Conservation (phyloP, 2,329 filamentous ascomycete species). For the Hymenoscyphus albidus region DNA sequence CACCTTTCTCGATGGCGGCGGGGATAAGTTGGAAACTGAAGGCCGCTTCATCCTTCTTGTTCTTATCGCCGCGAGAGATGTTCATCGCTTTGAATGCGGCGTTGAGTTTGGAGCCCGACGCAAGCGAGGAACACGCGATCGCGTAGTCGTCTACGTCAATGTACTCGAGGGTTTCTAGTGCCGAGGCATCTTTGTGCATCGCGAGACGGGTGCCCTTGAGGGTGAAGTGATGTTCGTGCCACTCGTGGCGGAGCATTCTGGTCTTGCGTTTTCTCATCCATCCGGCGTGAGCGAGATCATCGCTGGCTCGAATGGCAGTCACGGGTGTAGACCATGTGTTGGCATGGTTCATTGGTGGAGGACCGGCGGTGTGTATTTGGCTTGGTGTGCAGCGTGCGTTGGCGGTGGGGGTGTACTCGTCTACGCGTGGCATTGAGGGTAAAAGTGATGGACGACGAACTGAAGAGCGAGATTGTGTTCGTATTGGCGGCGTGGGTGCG, state of each 20-base stretch:
- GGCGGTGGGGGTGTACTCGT: slow-evolving; percentile 52
- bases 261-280: slow-evolving; percentile 95
- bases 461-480: slow-evolving; percentile 44
- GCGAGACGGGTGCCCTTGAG: slow-evolving; percentile 71
- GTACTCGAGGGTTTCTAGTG: slow-evolving; percentile 60
- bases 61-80: slow-evolving; percentile 54
- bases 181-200: slow-evolving; percentile 65
- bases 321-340: slow-evolving; percentile 26
- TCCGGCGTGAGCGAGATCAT: slow-evolving; percentile 68
- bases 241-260: slow-evolving; percentile 84
- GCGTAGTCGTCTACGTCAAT: slow-evolving; percentile 88
- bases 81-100: slow-evolving; percentile 81
- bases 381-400: slow-evolving; percentile 25
- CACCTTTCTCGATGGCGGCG: slow-evolving; percentile 40
- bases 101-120: slow-evolving; percentile 71
- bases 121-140: slow-evolving; percentile 75
- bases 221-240: slow-evolving; percentile 88
- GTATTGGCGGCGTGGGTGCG: slow-evolving; percentile 29
- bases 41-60: slow-evolving; percentile 53
- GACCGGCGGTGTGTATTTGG: slow-evolving; percentile 15
- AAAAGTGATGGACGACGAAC: slow-evolving; percentile 64
- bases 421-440: slow-evolving; percentile 61
- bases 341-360: slow-evolving; percentile 27
- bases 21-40: slow-evolving; percentile 87
- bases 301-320: slow-evolving; percentile 31